Evolutionary conservation across 169 alveolate genomes (phyloP).

Genomic region (Plasmodium knowlesi): DNA sequence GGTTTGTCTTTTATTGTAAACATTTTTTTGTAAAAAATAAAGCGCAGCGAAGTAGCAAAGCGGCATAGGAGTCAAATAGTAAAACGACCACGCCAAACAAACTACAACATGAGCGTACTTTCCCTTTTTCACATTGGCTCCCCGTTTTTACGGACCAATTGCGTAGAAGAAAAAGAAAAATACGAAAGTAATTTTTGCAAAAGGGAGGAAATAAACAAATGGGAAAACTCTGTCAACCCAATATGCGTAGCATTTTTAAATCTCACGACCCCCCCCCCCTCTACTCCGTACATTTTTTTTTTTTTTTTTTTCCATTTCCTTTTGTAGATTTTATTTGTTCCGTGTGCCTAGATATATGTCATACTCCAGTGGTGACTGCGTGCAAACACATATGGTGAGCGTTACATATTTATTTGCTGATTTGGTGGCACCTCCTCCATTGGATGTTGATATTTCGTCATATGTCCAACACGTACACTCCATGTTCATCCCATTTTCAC

Average conservation of each 20-base stretch:
- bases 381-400: slow-evolving; percentile 74
- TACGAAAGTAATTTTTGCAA: slow-evolving; percentile 44
- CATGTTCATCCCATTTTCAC: background rate
- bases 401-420: background rate
- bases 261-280: background rate
- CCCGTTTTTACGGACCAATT: slow-evolving; percentile 46
- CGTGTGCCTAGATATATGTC: slow-evolving; percentile 71
- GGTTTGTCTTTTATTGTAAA: background rate
- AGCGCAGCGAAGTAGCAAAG: background rate
- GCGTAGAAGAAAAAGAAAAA: slow-evolving; percentile 29
- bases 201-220: background rate
- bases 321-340: slow-evolving; percentile 67
- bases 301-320: background rate
- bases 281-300: too few relatives aligned
- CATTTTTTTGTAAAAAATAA: slow-evolving; percentile 4
- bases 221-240: background rate
- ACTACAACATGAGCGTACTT: slow-evolving; percentile 49
- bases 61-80: background rate
- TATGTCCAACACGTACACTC: background rate
- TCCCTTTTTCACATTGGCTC: slow-evolving; percentile 73
- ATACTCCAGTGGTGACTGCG: slow-evolving; percentile 53
- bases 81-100: background rate
- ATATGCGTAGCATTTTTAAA: background rate
- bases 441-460: background rate
- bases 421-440: background rate